phyloP scores from a whole-genome alignment of 1,284 basidiomycete species.

The Fistulina hepatica region DNA sequence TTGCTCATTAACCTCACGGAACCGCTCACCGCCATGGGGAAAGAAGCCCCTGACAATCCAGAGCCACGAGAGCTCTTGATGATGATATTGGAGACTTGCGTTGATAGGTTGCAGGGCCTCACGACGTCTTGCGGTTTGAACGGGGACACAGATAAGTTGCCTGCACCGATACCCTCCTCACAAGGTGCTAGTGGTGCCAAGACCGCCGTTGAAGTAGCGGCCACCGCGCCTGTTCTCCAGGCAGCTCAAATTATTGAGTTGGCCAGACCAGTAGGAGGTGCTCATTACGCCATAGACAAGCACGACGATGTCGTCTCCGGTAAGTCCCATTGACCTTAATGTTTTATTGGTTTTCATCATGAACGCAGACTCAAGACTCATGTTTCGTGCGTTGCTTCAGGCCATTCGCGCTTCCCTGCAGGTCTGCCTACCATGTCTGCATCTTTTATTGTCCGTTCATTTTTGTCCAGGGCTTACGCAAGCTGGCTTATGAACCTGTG shows the following conservation, averaged over 20 bases:
- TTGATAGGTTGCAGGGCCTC: constrained; percentile 82
- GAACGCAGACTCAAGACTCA: too few species aligned
- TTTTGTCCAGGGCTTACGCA: constrained; percentile 70
- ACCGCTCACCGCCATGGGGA: constrained; percentile 65
- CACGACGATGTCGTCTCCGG: constrained; percentile 66
- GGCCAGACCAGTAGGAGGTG: constrained; percentile 64
- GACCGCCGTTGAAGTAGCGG: too few species aligned
- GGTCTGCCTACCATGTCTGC: too few species aligned
- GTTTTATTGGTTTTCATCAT: too few species aligned
- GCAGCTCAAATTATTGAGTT: too few species aligned
- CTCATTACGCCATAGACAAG: constrained; percentile 66
- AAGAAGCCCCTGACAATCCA: constrained; percentile 43
- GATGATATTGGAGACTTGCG: constrained; percentile 74
- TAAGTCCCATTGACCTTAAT: constrained; percentile 30
- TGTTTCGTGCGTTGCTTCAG: constrained; percentile 86
- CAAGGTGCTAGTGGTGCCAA: too few species aligned
- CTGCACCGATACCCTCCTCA: constrained; percentile 36
- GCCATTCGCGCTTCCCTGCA: constrained; percentile 83
- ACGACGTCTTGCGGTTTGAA: constrained; percentile 61
- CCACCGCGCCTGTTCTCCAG: too few species aligned
- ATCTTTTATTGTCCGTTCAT: too few species aligned
- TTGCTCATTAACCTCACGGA: constrained; percentile 89
- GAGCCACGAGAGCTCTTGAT: constrained; percentile 56
- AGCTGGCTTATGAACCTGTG: constrained; percentile 67
- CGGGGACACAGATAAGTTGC: constrained; percentile 47